Evolutionary conservation across 2,329 filamentous ascomycete species (phyloP).

Genomic region (Paecilomyces sp.): DNA sequence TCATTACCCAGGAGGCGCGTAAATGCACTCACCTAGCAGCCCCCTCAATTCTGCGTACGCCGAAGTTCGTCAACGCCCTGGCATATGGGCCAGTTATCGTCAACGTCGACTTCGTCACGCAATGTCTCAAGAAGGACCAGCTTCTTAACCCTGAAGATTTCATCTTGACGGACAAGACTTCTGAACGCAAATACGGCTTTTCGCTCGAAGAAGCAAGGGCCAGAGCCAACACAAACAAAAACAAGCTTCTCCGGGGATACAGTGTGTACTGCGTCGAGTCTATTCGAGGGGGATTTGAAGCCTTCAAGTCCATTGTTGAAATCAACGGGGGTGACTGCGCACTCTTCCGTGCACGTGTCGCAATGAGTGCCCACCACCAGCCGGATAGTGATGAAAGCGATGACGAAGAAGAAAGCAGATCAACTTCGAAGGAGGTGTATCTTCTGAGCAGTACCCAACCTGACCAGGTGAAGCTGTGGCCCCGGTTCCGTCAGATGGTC

Average conservation of each 20-base stretch:
- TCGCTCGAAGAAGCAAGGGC: slow-evolving; percentile 60
- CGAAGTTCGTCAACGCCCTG: slow-evolving; percentile 86
- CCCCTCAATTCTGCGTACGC: slow-evolving; percentile 77
- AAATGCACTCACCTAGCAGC: slow-evolving; percentile 82
- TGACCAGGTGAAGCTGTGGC: slow-evolving; percentile 69
- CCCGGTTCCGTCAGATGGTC: slow-evolving; percentile 72
- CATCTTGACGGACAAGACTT: slow-evolving; percentile 61
- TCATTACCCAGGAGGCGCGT: slow-evolving; percentile 67
- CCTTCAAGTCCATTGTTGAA: slow-evolving; percentile 77
- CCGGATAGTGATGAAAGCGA: slow-evolving; percentile 26
- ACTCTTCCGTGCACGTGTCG: slow-evolving; percentile 67
- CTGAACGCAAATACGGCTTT: slow-evolving; percentile 65
- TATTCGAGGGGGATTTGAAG: slow-evolving; percentile 74
- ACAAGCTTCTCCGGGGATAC: slow-evolving; percentile 66
- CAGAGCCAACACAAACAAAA: slow-evolving; percentile 68
- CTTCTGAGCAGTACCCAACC: slow-evolving; percentile 64
- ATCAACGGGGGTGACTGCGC: slow-evolving; percentile 82
- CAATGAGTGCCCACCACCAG: slow-evolving; percentile 52
- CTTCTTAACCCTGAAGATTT: slow-evolving; percentile 60
- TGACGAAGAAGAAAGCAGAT: slow-evolving; percentile 54
- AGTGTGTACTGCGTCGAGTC: slow-evolving; percentile 78
- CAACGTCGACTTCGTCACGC: slow-evolving; percentile 69
- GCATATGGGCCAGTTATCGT: slow-evolving; percentile 74
- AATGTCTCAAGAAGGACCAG: slow-evolving; percentile 62
- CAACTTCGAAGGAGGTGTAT: slow-evolving; percentile 66